These are phyloP conservation scores for Dioszegia crocea DNA, from an alignment of 768 basidiomycete genomes.

Conservation along the genomic window DNA sequence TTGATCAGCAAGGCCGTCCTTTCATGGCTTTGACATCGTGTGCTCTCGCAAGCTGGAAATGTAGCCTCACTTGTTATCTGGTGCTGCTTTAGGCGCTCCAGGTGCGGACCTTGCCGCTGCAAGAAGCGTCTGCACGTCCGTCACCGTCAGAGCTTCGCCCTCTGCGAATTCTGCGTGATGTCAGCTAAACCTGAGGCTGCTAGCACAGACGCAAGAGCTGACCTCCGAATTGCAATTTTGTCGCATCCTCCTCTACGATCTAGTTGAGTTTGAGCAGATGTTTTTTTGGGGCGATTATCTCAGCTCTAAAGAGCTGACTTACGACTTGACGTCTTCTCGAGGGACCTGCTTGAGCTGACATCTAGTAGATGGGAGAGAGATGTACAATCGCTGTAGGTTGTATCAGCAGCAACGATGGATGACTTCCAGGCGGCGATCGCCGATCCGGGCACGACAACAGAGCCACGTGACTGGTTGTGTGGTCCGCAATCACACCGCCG, in stretches of 20 bases:
- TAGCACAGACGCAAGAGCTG: conserved; percentile 3
- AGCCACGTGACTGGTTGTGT: background rate
- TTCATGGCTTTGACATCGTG: background rate
- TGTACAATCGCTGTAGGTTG: too few species aligned
- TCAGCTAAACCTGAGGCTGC: background rate
- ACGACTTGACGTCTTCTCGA: conserved; percentile 13
- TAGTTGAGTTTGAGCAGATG: conserved; percentile 4
- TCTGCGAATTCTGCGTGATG: conserved; percentile 30
- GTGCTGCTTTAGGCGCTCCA: conserved; percentile 32
- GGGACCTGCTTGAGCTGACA: conserved; percentile 13
- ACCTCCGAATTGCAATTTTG: conserved; percentile 46
- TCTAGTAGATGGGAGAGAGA: background rate
- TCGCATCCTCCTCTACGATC: conserved; percentile 43
- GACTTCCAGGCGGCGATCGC: conserved; percentile 8
- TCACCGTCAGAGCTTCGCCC: conserved; percentile 41
- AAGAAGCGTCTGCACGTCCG: conserved; percentile 33
- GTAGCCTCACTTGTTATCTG: conserved; percentile 43
- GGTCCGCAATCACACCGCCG: background rate
- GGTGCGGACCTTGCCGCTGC: conserved; percentile 21
- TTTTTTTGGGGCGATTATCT: background rate
- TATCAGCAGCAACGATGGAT: too few species aligned
- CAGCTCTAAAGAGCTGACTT: background rate
- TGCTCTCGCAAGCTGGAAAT: background rate
- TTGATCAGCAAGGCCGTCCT: conserved; percentile 14
- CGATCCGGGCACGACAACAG: background rate